Conservation (phyloP, 495 filamentous ascomycete species). For the Immersiella caudata region DNA sequence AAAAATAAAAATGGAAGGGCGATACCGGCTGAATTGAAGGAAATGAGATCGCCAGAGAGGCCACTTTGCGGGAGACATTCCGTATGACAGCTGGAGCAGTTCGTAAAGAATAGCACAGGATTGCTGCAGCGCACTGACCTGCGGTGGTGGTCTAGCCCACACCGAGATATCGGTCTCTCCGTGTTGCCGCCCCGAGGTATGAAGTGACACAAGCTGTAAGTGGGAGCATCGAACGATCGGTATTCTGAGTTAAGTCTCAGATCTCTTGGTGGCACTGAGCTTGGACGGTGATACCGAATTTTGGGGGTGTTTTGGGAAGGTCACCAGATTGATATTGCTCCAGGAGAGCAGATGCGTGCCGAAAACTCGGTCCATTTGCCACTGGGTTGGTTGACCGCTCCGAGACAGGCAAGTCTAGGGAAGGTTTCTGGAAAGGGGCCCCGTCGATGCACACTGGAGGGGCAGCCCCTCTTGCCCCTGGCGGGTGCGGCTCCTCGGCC, state of each 20-base stretch:
- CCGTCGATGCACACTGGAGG: conserved; percentile 4
- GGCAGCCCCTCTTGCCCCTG: conserved; percentile 6
- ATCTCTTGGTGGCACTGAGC: neutral
- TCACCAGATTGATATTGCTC: neutral
- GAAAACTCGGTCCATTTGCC: neutral
- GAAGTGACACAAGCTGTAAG: neutral
- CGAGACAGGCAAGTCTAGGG: conserved; percentile 2
- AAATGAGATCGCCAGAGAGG: conserved; percentile 6
- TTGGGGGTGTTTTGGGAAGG: neutral
- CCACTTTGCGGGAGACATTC: neutral
- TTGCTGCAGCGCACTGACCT: conserved; percentile 10
- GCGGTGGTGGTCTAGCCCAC: neutral
- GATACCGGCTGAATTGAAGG: conserved; percentile 1
- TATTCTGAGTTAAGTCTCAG: neutral
- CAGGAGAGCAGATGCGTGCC: neutral
- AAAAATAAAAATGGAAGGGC: no score
- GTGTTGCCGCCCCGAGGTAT: neutral
- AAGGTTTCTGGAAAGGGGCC: conserved; percentile 5
- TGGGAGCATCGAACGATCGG: neutral
- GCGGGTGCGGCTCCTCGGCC: conserved; percentile 1
- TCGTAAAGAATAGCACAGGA: neutral
- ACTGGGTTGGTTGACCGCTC: neutral
- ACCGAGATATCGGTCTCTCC: neutral
- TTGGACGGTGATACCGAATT: neutral
- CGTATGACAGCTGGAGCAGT: conserved; percentile 5